Conservation (phyloP, 2,329 filamentous ascomycete species). For the Celoporthe dispersa region DNA sequence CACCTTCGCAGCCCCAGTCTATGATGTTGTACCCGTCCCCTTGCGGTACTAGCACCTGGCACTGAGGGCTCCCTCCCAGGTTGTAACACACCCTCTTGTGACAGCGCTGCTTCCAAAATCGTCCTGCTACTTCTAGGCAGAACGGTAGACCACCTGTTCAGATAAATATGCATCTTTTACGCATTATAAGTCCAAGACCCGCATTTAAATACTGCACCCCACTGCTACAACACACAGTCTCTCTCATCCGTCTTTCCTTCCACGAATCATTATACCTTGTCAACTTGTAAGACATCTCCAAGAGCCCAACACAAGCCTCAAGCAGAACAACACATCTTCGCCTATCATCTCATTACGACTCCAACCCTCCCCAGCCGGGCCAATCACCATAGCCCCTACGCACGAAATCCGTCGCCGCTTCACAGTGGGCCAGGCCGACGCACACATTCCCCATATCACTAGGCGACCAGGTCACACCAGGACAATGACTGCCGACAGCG, state of each 20-base stretch:
- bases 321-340: not conserved
- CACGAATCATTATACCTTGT: conserved; percentile 17
- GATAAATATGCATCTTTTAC: conserved; percentile 12
- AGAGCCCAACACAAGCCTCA: conserved; percentile 14
- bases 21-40: not conserved
- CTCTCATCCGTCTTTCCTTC: conserved; percentile 7
- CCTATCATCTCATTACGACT: conserved; percentile 11
- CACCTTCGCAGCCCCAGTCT: conserved; percentile 2
- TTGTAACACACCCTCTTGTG: conserved; percentile 12
- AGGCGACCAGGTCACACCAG: conserved; percentile 10
- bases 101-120: not conserved
- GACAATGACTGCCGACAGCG: conserved; percentile 13
- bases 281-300: conserved; percentile 21
- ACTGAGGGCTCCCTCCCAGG: conserved; percentile 26
- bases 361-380: conserved; percentile 8
- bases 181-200: conserved; percentile 22
- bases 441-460: conserved; percentile 8
- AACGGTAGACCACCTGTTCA: conserved; percentile 9
- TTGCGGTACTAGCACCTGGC: not conserved
- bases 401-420: not conserved
- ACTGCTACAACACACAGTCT: conserved; percentile 15
- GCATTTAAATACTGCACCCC: conserved; percentile 20
- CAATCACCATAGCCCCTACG: not conserved
- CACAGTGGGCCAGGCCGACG: conserved; percentile 9
- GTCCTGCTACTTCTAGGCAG: conserved; percentile 21